These are phyloP conservation scores for Narthecium ossifragum DNA, from an alignment of 106 monocot species.

Conservation along the genomic window DNA sequence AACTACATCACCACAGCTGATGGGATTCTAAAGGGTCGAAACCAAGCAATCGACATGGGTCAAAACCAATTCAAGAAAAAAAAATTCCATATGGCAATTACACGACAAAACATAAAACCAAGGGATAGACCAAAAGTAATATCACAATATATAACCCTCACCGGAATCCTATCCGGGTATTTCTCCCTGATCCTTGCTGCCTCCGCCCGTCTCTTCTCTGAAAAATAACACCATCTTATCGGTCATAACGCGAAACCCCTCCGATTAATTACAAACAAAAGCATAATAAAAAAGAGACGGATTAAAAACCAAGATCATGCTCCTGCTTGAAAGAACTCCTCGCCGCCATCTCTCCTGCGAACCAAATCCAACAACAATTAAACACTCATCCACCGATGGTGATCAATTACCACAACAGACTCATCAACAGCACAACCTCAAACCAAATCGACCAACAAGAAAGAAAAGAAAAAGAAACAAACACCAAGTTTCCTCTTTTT, in stretches of 20 bases:
- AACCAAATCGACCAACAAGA: too few relatives aligned
- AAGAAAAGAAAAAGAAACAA: too few relatives aligned
- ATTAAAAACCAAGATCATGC: conserved; percentile 39
- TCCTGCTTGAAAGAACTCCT: conserved; percentile 54
- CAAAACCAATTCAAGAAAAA: not conserved
- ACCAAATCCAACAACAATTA: not conserved
- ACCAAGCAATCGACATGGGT: not conserved
- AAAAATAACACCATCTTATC: not conserved
- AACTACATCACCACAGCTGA: not conserved
- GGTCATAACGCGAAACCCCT: not conserved
- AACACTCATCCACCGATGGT: too few relatives aligned
- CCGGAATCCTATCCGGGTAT: conserved; percentile 56
- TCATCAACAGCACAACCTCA: too few relatives aligned
- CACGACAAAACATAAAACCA: not conserved
- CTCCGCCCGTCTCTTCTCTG: conserved; percentile 46
- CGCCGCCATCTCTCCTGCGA: conserved; percentile 17
- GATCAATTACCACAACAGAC: too few relatives aligned
- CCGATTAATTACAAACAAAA: not conserved
- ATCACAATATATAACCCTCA: conserved; percentile 6
- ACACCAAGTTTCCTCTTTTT: too few relatives aligned
- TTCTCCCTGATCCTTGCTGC: conserved; percentile 46
- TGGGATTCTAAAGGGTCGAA: not conserved
- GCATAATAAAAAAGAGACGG: not conserved
- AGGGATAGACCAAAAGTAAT: not conserved
- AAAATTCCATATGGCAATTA: not conserved